phyloP scores from a whole-genome alignment of 805 yeast species.

The Suhomyces sp. region DNA sequence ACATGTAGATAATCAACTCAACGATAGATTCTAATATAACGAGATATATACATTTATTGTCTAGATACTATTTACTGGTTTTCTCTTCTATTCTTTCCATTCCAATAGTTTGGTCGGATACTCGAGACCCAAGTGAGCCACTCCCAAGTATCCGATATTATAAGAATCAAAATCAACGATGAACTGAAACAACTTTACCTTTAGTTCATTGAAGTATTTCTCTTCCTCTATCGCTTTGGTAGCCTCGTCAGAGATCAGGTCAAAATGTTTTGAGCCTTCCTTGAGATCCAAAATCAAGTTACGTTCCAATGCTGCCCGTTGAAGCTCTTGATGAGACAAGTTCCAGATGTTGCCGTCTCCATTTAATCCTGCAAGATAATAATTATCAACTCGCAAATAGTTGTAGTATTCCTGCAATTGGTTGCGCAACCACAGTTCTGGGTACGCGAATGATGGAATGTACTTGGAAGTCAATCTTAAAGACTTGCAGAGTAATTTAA shows the following conservation, averaged over 20 bases:
- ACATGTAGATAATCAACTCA: neutral
- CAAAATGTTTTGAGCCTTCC: constrained; percentile 20
- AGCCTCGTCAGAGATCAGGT: constrained; percentile 15
- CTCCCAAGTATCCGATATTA: constrained; percentile 35
- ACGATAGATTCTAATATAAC: too few species aligned
- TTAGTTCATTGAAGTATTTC: constrained; percentile 25
- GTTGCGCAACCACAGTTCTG: constrained; percentile 34
- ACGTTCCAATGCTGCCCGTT: constrained; percentile 54
- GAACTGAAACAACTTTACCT: constrained; percentile 39
- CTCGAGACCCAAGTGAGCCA: neutral
- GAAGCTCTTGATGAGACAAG: constrained; percentile 48
- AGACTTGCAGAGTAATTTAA: constrained; percentile 32
- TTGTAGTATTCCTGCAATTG: constrained; percentile 39
- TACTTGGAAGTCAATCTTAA: constrained; percentile 40
- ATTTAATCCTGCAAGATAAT: constrained; percentile 36
- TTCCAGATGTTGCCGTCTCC: constrained; percentile 43
- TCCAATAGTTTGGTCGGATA: neutral
- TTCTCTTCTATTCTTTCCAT: neutral
- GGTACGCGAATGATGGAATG: constrained; percentile 38
- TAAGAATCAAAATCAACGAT: constrained; percentile 38
- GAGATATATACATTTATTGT: neutral
- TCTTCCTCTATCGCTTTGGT: constrained; percentile 11
- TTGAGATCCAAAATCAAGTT: constrained; percentile 44
- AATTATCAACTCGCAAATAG: constrained; percentile 53
- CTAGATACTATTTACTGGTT: neutral